phyloP scores from a whole-genome alignment of 305 asterid genomes.

The Solanum aculeatissimum region DNA sequence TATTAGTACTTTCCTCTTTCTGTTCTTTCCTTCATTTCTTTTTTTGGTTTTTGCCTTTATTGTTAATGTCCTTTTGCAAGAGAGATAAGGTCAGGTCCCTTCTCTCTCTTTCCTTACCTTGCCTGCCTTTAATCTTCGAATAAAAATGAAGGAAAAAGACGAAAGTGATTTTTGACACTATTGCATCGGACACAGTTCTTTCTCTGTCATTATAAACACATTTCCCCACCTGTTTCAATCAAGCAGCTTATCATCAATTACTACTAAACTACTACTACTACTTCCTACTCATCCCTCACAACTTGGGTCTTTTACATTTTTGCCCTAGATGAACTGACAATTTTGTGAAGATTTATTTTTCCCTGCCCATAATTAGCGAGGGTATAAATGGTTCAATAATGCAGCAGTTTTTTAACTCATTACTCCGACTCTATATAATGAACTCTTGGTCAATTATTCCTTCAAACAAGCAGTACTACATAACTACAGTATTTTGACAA shows the following conservation, averaged over 20 bases:
- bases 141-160: constrained; percentile 12
- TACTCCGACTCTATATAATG: neutral
- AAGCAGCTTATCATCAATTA: constrained; percentile 1
- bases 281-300: neutral
- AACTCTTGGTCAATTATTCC: neutral
- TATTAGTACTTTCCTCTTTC: neutral
- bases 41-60: neutral
- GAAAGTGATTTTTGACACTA: constrained; percentile 10
- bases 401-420: neutral
- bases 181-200: neutral
- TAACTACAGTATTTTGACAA: neutral
- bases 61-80: neutral
- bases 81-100: neutral
- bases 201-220: neutral
- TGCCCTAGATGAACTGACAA: neutral
- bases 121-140: neutral
- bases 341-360: neutral
- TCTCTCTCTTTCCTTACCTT: neutral
- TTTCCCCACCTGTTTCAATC: neutral
- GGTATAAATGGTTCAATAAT: neutral
- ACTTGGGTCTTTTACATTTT: neutral
- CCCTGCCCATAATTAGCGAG: neutral
- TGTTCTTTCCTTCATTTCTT: neutral
- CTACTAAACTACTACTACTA: neutral
- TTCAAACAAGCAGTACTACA: neutral